Conservation (phyloP, 176 grass and related monocot genomes). For the Cenchrus purpureus region DNA sequence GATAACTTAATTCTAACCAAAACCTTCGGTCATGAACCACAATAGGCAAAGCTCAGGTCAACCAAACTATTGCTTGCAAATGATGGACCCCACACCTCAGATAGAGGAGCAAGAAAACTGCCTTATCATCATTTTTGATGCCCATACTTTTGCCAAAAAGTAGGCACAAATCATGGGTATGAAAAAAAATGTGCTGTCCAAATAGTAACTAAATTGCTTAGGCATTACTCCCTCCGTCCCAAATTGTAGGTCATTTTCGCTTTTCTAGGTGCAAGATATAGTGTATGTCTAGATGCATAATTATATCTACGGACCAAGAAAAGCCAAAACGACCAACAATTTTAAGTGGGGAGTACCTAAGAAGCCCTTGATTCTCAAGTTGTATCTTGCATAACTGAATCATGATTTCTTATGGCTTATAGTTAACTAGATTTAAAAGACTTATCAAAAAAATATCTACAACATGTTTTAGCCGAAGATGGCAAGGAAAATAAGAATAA, state of each 20-base stretch:
- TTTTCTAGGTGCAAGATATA: no score
- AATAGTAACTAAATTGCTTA: not conserved
- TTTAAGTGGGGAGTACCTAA: not conserved
- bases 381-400: not conserved
- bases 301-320: no score
- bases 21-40: no score
- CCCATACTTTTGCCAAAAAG: constrained; percentile 2
- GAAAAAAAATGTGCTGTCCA: not conserved
- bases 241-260: no score
- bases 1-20: no score
- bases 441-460: not conserved
- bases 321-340: no score
- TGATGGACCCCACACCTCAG: not conserved
- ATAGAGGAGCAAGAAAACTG: not conserved
- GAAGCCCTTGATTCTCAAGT: not conserved
- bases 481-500: not conserved
- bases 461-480: not conserved
- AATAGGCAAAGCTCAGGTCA: not conserved
- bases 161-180: not conserved
- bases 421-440: not conserved
- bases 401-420: not conserved
- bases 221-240: not conserved
- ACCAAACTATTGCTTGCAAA: not conserved
- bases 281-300: no score
- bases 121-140: not conserved